These are phyloP conservation scores for Pichia nakasei DNA, from an alignment of 805 yeast species.

Conservation along the genomic window DNA sequence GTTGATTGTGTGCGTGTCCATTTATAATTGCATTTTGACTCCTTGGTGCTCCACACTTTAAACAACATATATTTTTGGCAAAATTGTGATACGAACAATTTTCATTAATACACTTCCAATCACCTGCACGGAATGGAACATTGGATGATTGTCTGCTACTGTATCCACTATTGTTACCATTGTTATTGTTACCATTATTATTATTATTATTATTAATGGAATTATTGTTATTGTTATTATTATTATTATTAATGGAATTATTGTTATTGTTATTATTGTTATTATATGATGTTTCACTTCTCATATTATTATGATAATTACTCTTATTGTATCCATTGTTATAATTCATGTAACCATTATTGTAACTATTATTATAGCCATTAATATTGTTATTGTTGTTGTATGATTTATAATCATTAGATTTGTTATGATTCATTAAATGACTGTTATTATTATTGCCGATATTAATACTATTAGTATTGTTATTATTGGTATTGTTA, in stretches of 20 bases:
- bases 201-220: slow-evolving; percentile 10
- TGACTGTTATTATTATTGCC: slow-evolving; percentile 8
- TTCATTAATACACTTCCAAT: slow-evolving; percentile 84
- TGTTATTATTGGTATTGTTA: slow-evolving; percentile 13
- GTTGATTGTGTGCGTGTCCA: slow-evolving; percentile 23
- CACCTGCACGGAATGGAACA: slow-evolving; percentile 96
- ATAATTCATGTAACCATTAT: slow-evolving; percentile 6
- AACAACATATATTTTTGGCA: slow-evolving; percentile 80
- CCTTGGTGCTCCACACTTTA: slow-evolving; percentile 80
- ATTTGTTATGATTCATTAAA: slow-evolving; percentile 10
- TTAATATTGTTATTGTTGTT: slow-evolving; percentile 6
- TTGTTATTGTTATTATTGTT: slow-evolving; percentile 8
- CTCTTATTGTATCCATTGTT: slow-evolving; percentile 8
- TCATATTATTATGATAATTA: slow-evolving; percentile 6
- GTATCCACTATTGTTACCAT: slow-evolving; percentile 14
- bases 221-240: slow-evolving; percentile 13
- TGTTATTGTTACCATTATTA: slow-evolving; percentile 13
- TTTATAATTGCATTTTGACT: slow-evolving; percentile 24
- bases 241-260: slow-evolving; percentile 5
- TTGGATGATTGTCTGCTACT: slow-evolving; percentile 26
- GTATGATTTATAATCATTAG: slow-evolving; percentile 10
- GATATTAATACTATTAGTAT: slow-evolving; percentile 4
- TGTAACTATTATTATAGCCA: slow-evolving; percentile 11
- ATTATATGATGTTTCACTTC: not conserved
- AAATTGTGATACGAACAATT: slow-evolving; percentile 83